phyloP scores from a whole-genome alignment of 768 basidiomycete genomes.

The Lactarius pseudohatsudake region DNA sequence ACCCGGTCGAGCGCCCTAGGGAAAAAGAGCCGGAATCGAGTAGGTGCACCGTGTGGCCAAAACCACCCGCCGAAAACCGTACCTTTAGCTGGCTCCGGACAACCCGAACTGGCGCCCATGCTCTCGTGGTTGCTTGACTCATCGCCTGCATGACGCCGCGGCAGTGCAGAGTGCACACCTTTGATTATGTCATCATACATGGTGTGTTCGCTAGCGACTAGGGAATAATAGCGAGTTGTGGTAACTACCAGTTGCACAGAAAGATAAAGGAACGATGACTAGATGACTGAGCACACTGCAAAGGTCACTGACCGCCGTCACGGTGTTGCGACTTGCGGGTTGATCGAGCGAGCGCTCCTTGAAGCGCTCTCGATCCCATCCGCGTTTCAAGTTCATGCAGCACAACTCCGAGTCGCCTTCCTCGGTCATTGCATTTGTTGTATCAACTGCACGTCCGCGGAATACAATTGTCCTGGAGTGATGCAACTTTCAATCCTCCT shows the following conservation, averaged over 20 bases:
- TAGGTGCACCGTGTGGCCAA: background rate
- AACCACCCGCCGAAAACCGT: background rate
- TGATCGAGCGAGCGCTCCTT: background rate
- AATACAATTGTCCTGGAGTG: too few species aligned
- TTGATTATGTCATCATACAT: background rate
- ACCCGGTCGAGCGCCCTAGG: background rate
- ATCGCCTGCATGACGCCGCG: background rate
- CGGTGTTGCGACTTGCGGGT: background rate
- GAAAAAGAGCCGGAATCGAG: background rate
- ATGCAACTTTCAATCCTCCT: too few species aligned
- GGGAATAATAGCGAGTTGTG: background rate
- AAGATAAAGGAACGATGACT: background rate
- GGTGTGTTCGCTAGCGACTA: background rate
- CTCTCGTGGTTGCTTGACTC: background rate
- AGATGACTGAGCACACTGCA: background rate
- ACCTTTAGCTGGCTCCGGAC: background rate
- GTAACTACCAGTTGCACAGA: background rate
- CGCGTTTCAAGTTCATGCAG: background rate
- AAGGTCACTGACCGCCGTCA: background rate
- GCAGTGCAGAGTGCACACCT: background rate
- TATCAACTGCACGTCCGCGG: too few species aligned
- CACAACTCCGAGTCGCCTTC: background rate
- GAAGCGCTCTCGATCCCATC: background rate
- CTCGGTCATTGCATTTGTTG: background rate
- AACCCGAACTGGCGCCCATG: background rate